Conservation (phyloP, 2,329 filamentous ascomycete genomes). For the Ophiostoma angusticollis region DNA sequence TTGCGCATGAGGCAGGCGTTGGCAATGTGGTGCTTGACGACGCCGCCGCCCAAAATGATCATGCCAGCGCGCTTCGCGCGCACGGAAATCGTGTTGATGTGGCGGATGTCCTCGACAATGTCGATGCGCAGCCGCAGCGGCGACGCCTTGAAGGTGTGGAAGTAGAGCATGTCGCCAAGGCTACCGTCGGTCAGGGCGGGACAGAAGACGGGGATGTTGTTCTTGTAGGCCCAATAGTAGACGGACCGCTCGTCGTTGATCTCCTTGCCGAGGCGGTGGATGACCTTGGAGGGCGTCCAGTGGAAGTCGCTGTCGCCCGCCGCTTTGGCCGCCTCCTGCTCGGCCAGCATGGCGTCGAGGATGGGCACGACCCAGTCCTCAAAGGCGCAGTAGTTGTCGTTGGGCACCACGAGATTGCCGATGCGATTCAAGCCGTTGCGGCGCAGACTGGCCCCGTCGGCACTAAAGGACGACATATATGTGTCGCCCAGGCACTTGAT, state of each 20-base stretch:
- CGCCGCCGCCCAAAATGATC: conserved; percentile 85
- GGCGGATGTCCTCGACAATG: conserved; percentile 85
- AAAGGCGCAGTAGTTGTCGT: conserved; percentile 93
- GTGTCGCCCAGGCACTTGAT: conserved; percentile 96
- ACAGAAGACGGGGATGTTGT: conserved; percentile 93
- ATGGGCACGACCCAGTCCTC: conserved; percentile 97
- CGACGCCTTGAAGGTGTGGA: conserved; percentile 87
- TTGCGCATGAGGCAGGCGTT: conserved; percentile 98
- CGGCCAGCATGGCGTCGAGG: conserved; percentile 82
- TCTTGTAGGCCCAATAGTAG: conserved; percentile 96
- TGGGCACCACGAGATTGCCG: conserved; percentile 89
- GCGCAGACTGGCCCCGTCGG: conserved; percentile 63
- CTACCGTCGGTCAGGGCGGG: conserved; percentile 92
- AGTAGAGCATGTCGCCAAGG: conserved; percentile 95
- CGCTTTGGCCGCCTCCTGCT: conserved; percentile 59
- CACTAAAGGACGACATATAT: conserved; percentile 78
- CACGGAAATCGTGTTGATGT: conserved; percentile 84
- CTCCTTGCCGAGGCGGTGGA: conserved; percentile 78
- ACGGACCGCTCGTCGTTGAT: conserved; percentile 88
- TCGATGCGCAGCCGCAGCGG: conserved; percentile 74
- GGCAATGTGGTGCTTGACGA: conserved; percentile 98
- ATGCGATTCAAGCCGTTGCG: conserved; percentile 86
- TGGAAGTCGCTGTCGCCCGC: conserved; percentile 50
- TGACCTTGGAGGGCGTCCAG: conserved; percentile 93
- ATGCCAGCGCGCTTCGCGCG: conserved; percentile 81